These are phyloP conservation scores for Collariella sp. DNA, from an alignment of 495 filamentous ascomycete genomes.

Conservation along the genomic window DNA sequence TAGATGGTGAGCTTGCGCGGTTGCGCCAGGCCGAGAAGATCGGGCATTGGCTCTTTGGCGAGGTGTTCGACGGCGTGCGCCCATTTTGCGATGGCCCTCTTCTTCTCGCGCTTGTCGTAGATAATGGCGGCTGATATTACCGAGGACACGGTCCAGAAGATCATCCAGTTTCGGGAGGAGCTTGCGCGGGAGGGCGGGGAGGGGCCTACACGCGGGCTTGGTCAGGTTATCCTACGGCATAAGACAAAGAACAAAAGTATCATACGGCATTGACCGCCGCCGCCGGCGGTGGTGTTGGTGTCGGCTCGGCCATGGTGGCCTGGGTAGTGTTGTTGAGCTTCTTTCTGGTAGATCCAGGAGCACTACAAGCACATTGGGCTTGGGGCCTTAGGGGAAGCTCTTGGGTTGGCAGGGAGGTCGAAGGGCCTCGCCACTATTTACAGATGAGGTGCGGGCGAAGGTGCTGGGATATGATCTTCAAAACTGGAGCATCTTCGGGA, in stretches of 20 bases:
- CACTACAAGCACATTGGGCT: conserved; percentile 17
- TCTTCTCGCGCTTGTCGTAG: conserved; percentile 88
- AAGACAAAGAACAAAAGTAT: not conserved
- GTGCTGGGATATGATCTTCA: not conserved
- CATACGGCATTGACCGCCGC: conserved; percentile 16
- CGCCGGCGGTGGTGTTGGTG: conserved; percentile 13
- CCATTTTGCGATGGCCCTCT: conserved; percentile 77
- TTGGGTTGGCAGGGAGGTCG: not conserved
- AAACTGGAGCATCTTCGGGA: not conserved
- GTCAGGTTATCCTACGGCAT: not conserved
- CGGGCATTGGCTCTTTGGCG: conserved; percentile 60
- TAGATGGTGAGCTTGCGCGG: conserved; percentile 82
- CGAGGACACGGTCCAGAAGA: conserved; percentile 74
- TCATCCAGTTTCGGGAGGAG: conserved; percentile 97
- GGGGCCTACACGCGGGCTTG: conserved; percentile 25
- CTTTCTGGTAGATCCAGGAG: conserved; percentile 6
- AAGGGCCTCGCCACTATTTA: conserved; percentile 5
- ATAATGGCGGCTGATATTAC: conserved; percentile 68
- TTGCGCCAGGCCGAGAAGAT: conserved; percentile 48
- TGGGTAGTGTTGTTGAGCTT: conserved; percentile 5
- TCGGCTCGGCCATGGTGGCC: conserved; percentile 22
- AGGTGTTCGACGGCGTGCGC: conserved; percentile 78
- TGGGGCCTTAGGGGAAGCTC: conserved; percentile 1
- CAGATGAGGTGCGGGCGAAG: not conserved
- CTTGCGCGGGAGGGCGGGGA: conserved; percentile 71